A percentile compares a stretch with the other conserved stretches of the same genome.
Evolutionary conservation across 2,329 filamentous ascomycete genomes (phyloP).

Genomic region (Chrysosporium keratinophilum): DNA sequence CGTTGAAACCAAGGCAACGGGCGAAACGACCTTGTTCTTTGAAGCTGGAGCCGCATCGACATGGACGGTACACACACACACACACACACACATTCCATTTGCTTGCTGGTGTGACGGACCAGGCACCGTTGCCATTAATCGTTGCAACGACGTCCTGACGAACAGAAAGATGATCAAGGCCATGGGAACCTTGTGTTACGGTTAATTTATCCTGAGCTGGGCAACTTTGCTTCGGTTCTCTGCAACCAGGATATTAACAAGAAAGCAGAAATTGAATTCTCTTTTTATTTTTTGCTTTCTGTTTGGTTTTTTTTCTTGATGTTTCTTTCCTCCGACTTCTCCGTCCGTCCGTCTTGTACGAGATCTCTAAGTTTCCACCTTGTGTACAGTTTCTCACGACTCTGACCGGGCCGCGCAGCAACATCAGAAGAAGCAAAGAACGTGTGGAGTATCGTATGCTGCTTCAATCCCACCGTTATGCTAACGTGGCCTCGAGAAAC

Average conservation of each 20-base stretch:
- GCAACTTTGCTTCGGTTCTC: not conserved
- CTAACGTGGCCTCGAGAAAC: not conserved
- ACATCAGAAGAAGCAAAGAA: not conserved
- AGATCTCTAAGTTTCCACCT: no score
- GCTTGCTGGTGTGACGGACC: not conserved
- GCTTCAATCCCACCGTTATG: constrained; percentile 8
- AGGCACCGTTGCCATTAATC: constrained; percentile 3
- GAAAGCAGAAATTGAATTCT: no score
- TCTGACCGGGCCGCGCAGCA: not conserved
- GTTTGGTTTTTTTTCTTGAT: no score
- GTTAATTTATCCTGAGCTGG: not conserved
- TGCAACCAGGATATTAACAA: not conserved
- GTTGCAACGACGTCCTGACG: not conserved
- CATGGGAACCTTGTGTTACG: constrained; percentile 8
- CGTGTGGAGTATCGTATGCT: not conserved
- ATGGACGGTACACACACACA: no score
- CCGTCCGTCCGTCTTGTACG: no score
- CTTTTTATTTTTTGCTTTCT: no score
- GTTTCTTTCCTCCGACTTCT: no score
- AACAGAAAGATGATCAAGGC: not conserved
- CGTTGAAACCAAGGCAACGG: no score
- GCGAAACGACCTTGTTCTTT: no score
- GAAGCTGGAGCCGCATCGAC: no score
- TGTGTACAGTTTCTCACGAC: no score
- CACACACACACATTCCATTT: no score